phyloP scores from a whole-genome alignment of 2,329 filamentous ascomycete genomes.

The Pseudogymnoascus sp. region DNA sequence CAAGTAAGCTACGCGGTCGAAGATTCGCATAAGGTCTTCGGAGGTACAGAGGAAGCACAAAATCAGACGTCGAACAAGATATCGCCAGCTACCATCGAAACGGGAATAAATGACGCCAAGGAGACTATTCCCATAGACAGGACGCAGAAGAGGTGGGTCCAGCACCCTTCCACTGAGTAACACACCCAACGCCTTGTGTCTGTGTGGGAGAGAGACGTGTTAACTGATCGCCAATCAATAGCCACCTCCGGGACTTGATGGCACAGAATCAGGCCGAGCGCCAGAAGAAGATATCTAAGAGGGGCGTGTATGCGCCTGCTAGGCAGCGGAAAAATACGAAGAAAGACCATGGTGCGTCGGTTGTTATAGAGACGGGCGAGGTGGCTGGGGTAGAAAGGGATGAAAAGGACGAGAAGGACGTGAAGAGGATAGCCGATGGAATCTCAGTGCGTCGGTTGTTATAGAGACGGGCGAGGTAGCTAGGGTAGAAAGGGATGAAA shows the following conservation, averaged over 20 bases:
- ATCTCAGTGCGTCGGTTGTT: neutral
- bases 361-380: neutral
- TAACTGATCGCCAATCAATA: neutral
- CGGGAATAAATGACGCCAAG: neutral
- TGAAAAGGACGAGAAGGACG: neutral
- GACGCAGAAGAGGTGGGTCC: neutral
- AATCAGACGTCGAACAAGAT: neutral
- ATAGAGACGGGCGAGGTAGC: neutral
- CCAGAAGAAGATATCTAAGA: neutral
- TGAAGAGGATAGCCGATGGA: neutral
- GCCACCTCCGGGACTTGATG: neutral
- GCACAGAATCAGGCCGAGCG: neutral
- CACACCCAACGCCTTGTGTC: neutral
- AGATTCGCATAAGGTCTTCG: neutral
- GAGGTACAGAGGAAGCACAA: neutral
- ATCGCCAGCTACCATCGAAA: neutral
- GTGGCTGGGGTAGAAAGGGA: neutral
- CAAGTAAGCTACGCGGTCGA: neutral
- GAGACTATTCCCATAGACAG: neutral
- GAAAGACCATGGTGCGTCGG: neutral
- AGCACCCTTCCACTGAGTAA: neutral
- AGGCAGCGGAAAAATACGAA: neutral
- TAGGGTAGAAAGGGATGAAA: neutral
- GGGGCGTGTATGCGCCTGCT: neutral
- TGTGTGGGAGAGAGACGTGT: neutral